Evolutionary conservation across 2,329 filamentous ascomycete species (phyloP).

Genomic region (Herpotrichia juniperi): DNA sequence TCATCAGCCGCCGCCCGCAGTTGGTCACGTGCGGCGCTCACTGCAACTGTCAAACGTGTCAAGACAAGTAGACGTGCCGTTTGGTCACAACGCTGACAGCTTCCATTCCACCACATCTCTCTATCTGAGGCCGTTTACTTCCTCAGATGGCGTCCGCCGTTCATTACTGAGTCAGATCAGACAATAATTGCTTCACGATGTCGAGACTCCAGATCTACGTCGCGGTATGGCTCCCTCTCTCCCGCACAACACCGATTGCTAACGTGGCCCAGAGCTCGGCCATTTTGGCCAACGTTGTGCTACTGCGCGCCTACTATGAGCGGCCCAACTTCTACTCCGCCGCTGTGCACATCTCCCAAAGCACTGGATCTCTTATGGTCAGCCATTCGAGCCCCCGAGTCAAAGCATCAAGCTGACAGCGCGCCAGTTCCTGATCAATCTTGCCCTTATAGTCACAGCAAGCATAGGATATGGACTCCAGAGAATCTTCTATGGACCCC

Average conservation of each 20-base stretch:
- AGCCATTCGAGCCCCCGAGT: conserved; percentile 31
- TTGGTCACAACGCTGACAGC: background rate
- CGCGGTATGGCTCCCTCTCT: conserved; percentile 25
- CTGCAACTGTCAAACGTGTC: too few relatives aligned
- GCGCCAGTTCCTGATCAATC: conserved; percentile 82
- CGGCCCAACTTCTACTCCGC: conserved; percentile 98
- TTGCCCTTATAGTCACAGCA: conserved; percentile 81
- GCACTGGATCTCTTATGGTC: conserved; percentile 92
- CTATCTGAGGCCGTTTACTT: conserved; percentile 14
- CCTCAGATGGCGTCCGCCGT: conserved; percentile 20
- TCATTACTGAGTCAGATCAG: conserved; percentile 6
- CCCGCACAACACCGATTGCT: conserved; percentile 5
- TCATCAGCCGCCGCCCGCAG: too few relatives aligned
- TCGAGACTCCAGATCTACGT: conserved; percentile 42
- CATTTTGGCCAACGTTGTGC: conserved; percentile 80
- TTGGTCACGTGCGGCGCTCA: too few relatives aligned
- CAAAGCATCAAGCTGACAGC: conserved; percentile 12
- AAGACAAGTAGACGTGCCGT: background rate
- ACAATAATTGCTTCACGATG: conserved; percentile 25
- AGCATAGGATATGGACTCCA: conserved; percentile 86
- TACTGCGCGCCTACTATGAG: conserved; percentile 91
- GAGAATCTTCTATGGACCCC: conserved; percentile 84
- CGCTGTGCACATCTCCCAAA: conserved; percentile 95
- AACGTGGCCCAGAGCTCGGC: conserved; percentile 64
- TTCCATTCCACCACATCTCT: conserved; percentile 9